phyloP scores from a whole-genome alignment of 2,329 filamentous ascomycete species.

The Ophiostoma australiae region DNA sequence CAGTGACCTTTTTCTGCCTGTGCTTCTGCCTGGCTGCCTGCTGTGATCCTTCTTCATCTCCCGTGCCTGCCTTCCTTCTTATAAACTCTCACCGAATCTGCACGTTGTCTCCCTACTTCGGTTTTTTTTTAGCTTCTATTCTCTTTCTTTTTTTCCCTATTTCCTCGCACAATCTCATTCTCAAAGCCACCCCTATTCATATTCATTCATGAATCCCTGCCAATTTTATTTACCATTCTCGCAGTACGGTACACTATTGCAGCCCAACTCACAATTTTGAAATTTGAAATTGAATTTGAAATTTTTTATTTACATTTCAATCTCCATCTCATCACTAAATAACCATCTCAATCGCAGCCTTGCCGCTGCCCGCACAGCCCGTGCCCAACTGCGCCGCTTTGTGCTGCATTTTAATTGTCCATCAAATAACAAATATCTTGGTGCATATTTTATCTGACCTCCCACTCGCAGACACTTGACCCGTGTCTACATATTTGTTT shows the following conservation, averaged over 20 bases:
- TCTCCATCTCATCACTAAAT: too few relatives aligned
- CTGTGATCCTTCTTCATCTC: background rate
- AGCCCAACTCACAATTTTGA: background rate
- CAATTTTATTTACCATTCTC: background rate
- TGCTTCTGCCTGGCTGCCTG: background rate
- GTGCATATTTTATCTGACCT: background rate
- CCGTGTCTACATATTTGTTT: background rate
- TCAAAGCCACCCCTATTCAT: background rate
- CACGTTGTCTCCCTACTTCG: background rate
- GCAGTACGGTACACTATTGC: background rate
- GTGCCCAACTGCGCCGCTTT: background rate
- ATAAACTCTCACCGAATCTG: background rate
- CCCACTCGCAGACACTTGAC: background rate
- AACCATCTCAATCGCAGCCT: background rate
- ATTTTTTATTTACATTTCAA: background rate
- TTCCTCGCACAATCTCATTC: background rate
- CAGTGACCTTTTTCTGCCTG: background rate
- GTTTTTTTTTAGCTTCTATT: background rate
- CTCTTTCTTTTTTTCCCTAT: background rate
- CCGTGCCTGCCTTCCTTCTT: background rate
- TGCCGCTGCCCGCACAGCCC: conserved; percentile 10
- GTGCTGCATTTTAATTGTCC: background rate
- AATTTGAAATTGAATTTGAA: too few relatives aligned
- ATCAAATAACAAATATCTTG: background rate
- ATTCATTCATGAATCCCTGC: background rate